Conservation (phyloP, 208 protist genomes). For the Trypanosoma mega region DNA sequence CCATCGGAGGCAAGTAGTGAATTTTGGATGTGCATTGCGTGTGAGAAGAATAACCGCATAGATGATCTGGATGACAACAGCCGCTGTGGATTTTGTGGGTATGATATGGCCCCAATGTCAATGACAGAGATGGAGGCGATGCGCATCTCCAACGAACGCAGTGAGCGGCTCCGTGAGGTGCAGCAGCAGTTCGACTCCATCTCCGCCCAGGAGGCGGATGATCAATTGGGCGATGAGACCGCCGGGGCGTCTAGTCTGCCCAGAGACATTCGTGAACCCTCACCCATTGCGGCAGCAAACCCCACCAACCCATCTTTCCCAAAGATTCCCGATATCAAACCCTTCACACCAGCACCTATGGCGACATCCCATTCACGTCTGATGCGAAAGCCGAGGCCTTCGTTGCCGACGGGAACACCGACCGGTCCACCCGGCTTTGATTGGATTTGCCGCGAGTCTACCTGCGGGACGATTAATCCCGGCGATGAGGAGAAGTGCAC, state of each 20-base stretch:
- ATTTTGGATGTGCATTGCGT: conserved; percentile 86
- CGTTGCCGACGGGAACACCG: conserved; percentile 24
- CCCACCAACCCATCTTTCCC: not conserved
- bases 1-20: conserved; percentile 40
- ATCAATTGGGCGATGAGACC: conserved; percentile 55
- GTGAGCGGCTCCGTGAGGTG: conserved; percentile 28
- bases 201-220: conserved; percentile 52
- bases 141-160: conserved; percentile 36
- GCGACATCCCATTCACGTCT: conserved; percentile 25
- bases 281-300: not conserved
- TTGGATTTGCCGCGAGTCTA: conserved; percentile 79
- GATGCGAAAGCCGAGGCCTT: conserved; percentile 10
- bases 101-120: conserved; percentile 84
- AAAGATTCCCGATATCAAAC: conserved; percentile 23
- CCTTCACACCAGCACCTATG: conserved; percentile 18
- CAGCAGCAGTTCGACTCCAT: conserved; percentile 73
- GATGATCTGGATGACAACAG: conserved; percentile 88
- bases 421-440: conserved; percentile 75
- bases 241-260: conserved; percentile 36
- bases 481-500: conserved; percentile 77
- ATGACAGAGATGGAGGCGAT: conserved; percentile 51
- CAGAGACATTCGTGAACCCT: not conserved
- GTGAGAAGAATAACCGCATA: conserved; percentile 85
- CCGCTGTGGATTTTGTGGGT: conserved; percentile 78
- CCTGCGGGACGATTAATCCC: conserved; percentile 68